phyloP scores from a whole-genome alignment of 2,329 filamentous ascomycete species.

The Aspergillus sclerotialis region DNA sequence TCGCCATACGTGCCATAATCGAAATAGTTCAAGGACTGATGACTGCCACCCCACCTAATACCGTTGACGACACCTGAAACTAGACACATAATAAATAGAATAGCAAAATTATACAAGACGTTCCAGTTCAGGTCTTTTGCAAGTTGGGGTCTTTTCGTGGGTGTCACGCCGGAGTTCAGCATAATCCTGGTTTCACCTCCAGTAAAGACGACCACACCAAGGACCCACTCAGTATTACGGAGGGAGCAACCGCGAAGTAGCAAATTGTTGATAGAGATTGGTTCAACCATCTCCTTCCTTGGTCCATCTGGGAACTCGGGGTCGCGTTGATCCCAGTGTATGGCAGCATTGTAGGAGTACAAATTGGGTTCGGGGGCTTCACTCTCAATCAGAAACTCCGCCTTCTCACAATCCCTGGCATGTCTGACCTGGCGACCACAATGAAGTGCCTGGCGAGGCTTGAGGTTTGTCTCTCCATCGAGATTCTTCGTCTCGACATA shows the following conservation, averaged over 20 bases:
- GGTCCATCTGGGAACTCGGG: constrained; percentile 55
- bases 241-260: constrained; percentile 88
- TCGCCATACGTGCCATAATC: constrained; percentile 78
- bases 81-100: constrained; percentile 85
- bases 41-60: constrained; percentile 65
- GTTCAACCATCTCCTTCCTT: constrained; percentile 75
- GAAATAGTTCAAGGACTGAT: constrained; percentile 73
- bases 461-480: constrained; percentile 95
- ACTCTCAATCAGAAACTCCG: constrained; percentile 82
- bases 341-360: constrained; percentile 87
- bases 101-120: constrained; percentile 90
- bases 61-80: constrained; percentile 80
- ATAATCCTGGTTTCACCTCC: constrained; percentile 98
- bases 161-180: constrained; percentile 94
- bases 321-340: constrained; percentile 75
- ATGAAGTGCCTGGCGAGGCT: constrained; percentile 84
- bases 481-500: constrained; percentile 98
- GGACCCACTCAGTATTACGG: constrained; percentile 91
- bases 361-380: constrained; percentile 88
- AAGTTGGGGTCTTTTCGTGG: constrained; percentile 86
- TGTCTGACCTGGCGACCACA: constrained; percentile 78
- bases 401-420: constrained; percentile 83
- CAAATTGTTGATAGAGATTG: constrained; percentile 90
- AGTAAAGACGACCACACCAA: constrained; percentile 89
- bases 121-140: constrained; percentile 94